phyloP scores from a whole-genome alignment of 2,329 filamentous ascomycete species.

The Xylaria digitata region DNA sequence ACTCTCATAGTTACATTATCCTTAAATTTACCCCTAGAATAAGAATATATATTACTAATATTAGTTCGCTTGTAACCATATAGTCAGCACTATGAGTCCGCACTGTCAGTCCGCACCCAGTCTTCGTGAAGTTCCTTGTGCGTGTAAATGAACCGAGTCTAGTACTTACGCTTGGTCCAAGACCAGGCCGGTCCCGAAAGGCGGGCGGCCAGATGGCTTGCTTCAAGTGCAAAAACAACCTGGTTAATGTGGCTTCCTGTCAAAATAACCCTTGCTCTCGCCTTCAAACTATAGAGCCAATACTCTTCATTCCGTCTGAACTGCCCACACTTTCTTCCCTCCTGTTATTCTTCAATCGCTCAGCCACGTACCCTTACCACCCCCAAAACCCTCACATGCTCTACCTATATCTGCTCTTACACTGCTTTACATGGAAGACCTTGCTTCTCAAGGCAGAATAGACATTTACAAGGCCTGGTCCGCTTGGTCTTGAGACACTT shows the following conservation, averaged over 20 bases:
- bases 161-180: conserved; percentile 8
- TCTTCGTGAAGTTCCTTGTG: neutral
- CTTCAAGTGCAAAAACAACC: conserved; percentile 35
- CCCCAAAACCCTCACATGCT: conserved; percentile 10
- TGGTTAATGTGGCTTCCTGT: conserved; percentile 20
- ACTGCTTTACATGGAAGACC: conserved; percentile 21
- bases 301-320: neutral
- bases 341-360: conserved; percentile 19
- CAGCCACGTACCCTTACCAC: conserved; percentile 15
- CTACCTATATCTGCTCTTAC: neutral
- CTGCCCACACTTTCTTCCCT: neutral
- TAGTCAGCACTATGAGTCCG: neutral
- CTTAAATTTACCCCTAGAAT: neutral
- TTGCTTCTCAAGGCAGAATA: conserved; percentile 24
- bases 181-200: conserved; percentile 4
- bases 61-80: conserved; percentile 12
- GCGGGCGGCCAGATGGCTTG: conserved; percentile 8
- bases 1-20: neutral
- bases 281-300: neutral
- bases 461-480: conserved; percentile 2
- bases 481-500: neutral
- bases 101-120: too few species aligned
- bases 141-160: neutral
- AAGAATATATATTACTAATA: conserved; percentile 27
- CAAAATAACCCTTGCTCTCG: conserved; percentile 21